Percentiles rank a stretch among this genome's conserved stretches.
These are phyloP conservation scores for Phytophthora tentaculata DNA, from an alignment of 352 stramenopile genomes.

Conservation along the genomic window DNA sequence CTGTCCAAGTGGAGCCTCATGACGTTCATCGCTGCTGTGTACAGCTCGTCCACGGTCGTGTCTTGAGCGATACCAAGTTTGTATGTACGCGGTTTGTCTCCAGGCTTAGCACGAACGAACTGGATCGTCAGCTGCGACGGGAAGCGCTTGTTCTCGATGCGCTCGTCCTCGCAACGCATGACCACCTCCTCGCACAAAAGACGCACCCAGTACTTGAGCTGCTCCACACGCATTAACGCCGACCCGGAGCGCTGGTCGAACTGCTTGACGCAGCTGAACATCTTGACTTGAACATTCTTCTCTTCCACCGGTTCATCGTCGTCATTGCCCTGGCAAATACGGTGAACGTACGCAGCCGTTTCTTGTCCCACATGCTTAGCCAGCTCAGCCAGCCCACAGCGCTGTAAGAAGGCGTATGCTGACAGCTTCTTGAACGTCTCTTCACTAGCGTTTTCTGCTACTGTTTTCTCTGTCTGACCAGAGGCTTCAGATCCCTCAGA, in stretches of 20 bases:
- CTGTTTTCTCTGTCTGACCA: no score
- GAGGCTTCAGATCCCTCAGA: background rate
- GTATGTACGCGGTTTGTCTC: conserved; percentile 54
- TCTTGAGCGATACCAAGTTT: conserved; percentile 66
- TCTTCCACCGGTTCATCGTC: conserved; percentile 74
- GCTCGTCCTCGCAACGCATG: conserved; percentile 81
- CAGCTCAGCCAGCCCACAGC: conserved; percentile 60
- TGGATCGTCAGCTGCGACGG: conserved; percentile 66
- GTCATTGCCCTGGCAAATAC: conserved; percentile 70
- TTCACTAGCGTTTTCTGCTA: conserved; percentile 13
- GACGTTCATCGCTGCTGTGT: conserved; percentile 51
- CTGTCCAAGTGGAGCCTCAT: conserved; percentile 57
- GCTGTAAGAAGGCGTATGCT: conserved; percentile 58
- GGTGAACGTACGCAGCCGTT: conserved; percentile 59
- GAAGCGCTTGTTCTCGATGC: conserved; percentile 79
- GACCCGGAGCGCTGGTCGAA: conserved; percentile 73
- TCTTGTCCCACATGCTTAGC: conserved; percentile 64
- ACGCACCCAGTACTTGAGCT: conserved; percentile 80
- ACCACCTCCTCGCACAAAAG: conserved; percentile 80
- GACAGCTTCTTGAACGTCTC: conserved; percentile 33
- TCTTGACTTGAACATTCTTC: conserved; percentile 71
- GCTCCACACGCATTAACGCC: conserved; percentile 47
- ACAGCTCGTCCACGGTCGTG: conserved; percentile 64
- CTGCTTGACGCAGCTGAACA: conserved; percentile 78
- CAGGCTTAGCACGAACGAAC: conserved; percentile 44